Evolutionary conservation across 2,329 filamentous ascomycete species (phyloP), one percentile per base, ranked within the genome.

Genomic region (Dactylellina parvicollis): DNA sequence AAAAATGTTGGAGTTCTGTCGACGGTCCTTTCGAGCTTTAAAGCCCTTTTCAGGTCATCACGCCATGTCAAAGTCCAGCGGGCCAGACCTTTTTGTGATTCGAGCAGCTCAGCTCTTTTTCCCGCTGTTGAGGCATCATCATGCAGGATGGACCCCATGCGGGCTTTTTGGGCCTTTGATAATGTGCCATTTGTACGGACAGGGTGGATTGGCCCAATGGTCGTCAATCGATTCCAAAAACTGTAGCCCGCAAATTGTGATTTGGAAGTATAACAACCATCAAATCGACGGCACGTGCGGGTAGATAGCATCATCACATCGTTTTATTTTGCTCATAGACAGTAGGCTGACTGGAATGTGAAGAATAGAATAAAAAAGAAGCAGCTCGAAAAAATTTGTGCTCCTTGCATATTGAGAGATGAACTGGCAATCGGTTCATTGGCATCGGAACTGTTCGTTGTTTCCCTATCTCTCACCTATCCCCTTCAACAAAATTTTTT

Each of bases 61-160:
- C 52, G 62, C 52, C 62, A 67, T 44, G 61, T 20, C 32, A 14
- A 4, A 2, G 12, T n/a, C n/a, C 34, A n/a, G 4, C 5, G 24
- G 24, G 14, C 36, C 32, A 56, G 50, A 34, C 47, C 28, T 10
- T 38, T 38, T 54, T 56, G 20, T 56, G 52, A 42, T 40, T 56
- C n/a, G 9, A 42, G 32, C 40, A 38, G 30, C 42, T 59, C 55
- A 46, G 55, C 55, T 59, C 42, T 34, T 34, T 24, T 22, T 16
- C 30, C 62, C 64, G 40, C 40, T 46, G 56, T 61, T n/a, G n/a
- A 56, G 56, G 26, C 47, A 61, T 71, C 66, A 52, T 71, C 57
- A 57, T 61, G 65, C 65, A 61, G 60, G n/a, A 24, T n/a, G n/a
- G 14, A 38, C 26, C 32, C 34, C 47, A 36, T 59, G 55, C 47